These are phyloP conservation scores for maize (Zea mays) DNA, from an alignment of 176 grass and related monocot genomes.

Conservation along the genomic window DNA sequence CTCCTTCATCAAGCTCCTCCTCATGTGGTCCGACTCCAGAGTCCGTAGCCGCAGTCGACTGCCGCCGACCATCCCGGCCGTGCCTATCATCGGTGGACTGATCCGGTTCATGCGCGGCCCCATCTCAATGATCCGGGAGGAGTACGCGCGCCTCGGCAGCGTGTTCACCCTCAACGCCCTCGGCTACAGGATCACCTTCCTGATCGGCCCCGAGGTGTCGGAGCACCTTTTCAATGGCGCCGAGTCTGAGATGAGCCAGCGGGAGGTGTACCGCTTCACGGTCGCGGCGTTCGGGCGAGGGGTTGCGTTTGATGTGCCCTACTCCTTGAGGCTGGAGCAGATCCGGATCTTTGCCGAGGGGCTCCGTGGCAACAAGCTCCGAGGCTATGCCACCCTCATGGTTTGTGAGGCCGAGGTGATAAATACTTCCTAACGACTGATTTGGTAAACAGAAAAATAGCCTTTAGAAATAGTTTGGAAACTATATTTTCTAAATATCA, in stretches of 20 bases:
- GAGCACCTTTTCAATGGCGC: constrained; percentile 83
- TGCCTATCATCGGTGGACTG: constrained; percentile 66
- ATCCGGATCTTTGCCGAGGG: constrained; percentile 91
- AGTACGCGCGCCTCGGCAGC: constrained; percentile 74
- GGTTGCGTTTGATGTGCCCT: constrained; percentile 84
- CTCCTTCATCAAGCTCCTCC: constrained; percentile 54
- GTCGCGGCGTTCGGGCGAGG: constrained; percentile 82
- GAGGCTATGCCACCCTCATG: constrained; percentile 82
- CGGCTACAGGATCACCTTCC: constrained; percentile 71
- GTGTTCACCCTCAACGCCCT: constrained; percentile 79
- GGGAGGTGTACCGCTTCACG: constrained; percentile 94
- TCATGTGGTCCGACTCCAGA: constrained; percentile 2
- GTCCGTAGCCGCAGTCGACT: constrained; percentile 36
- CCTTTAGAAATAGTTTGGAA: too few relatives aligned
- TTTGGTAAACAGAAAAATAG: too few relatives aligned
- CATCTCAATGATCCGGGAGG: constrained; percentile 73
- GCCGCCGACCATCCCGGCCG: constrained; percentile 61
- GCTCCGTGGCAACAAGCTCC: constrained; percentile 67
- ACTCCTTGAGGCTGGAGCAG: constrained; percentile 81
- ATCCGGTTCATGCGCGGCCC: constrained; percentile 77
- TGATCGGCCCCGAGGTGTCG: constrained; percentile 83
- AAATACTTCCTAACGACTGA: too few relatives aligned
- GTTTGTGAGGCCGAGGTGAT: constrained; percentile 80
- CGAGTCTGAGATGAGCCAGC: constrained; percentile 87
- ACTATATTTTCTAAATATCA: too few relatives aligned